Evolutionary conservation across 345 rosid genomes (phyloP), one percentile per base, ranked within the genome.

Genomic region (Gossypium stocksii): DNA sequence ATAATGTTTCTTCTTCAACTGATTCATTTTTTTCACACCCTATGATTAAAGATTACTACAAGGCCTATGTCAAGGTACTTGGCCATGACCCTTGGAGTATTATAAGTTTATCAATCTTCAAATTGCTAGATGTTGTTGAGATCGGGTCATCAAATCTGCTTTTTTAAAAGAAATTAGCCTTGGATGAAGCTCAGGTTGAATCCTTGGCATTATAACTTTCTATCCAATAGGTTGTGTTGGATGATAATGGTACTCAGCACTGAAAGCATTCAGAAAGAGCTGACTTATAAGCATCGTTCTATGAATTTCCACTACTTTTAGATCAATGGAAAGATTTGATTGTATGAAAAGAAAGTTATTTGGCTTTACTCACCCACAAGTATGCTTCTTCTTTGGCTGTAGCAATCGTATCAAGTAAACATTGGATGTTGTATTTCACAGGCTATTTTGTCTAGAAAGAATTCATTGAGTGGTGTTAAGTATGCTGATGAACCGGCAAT

Each of bases 401-500:
- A 52, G 45, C 34, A 54, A 38, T 54, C 65, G 25, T 51, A 60
- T 5, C 64, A 34, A 71, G 58, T 62, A 12, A 48, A 69, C 45
- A 29, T 10, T 52, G 43, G 3, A 41, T 67, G 12, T 66, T 46
- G 72, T 44, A 54, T 52, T 76, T 77, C 19, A 73, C 80, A 84
- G 87, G 77, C 83, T 7, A 76, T 84, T 67, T 67, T 86, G 76
- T 79, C 70, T 15, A 84, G 89, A 74, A 86, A 78, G 74, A 84
- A 84, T 70, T 74, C 86, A 34, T 23, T 84, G 38, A 84, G 82
- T 74, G 82, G 86, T 58, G 77, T 84, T 25, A 77, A 66, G 54
- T 86, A 83, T 56, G 75, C 54, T 49, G 83, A 82, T 3, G 87
- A 86, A 69, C 86, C 89, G 1, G 83, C 87, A 67, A 86, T 86